These are phyloP conservation scores for Bipolaris victoriae DNA, from an alignment of 2,329 filamentous ascomycete genomes.

Conservation along the genomic window DNA sequence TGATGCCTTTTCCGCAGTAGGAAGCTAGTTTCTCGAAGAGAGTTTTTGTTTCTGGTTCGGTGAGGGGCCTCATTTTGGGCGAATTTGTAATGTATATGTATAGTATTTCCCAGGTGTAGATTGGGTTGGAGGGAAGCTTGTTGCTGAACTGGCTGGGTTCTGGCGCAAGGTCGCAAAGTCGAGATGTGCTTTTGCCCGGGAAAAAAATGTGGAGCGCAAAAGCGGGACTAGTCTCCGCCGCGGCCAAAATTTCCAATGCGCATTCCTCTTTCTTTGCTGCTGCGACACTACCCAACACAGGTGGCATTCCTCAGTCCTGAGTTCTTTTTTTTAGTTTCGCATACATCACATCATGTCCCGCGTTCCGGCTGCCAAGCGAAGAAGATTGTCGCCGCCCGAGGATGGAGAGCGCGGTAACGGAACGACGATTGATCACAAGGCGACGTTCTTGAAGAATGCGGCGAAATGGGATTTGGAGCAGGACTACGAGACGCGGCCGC, in stretches of 20 bases:
- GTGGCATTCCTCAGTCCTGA: neutral
- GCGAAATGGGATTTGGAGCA: conserved; percentile 90
- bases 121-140: neutral
- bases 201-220: conserved; percentile 22
- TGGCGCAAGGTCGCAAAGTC: conserved; percentile 18
- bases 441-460: conserved; percentile 73
- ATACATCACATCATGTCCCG: conserved; percentile 37
- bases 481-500: conserved; percentile 80
- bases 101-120: neutral
- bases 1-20: conserved; percentile 87
- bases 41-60: conserved; percentile 77
- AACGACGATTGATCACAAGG: conserved; percentile 35
- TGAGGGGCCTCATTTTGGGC: conserved; percentile 76
- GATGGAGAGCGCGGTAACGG: conserved; percentile 26
- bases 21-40: conserved; percentile 92
- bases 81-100: neutral
- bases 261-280: conserved; percentile 5
- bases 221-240: conserved; percentile 22
- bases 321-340: neutral
- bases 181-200: conserved; percentile 8
- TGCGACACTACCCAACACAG: conserved; percentile 3
- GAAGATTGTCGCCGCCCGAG: conserved; percentile 47
- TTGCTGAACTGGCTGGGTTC: conserved; percentile 18
- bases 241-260: conserved; percentile 34
- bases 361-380: conserved; percentile 45